phyloP scores from a whole-genome alignment of 164 flowering plant species.

The Berberis thunbergii region DNA sequence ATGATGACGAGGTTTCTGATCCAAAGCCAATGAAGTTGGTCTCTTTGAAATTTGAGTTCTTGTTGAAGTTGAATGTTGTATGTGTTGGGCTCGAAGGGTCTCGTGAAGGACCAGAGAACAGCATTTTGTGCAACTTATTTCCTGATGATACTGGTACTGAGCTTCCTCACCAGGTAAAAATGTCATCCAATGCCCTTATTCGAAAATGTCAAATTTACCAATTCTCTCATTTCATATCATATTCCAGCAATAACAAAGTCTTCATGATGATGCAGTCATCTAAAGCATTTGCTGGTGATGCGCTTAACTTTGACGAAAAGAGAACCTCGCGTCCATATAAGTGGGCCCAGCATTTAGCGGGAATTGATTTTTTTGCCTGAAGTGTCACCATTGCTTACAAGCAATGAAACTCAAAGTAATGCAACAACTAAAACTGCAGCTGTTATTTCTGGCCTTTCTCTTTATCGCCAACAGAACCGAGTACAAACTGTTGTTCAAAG shows the following conservation, averaged over 20 bases:
- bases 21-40: slow-evolving; percentile 51
- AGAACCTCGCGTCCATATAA: slow-evolving; percentile 76
- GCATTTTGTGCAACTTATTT: slow-evolving; percentile 81
- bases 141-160: slow-evolving; percentile 90
- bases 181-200: not conserved
- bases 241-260: not conserved
- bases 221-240: too few relatives aligned
- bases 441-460: slow-evolving; percentile 60
- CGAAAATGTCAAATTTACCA: too few relatives aligned
- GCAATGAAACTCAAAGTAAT: slow-evolving; percentile 28
- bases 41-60: slow-evolving; percentile 75
- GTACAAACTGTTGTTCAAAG: slow-evolving; percentile 75
- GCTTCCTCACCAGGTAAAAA: slow-evolving; percentile 85
- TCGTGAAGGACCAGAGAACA: slow-evolving; percentile 46
- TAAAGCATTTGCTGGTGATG: slow-evolving; percentile 55
- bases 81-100: slow-evolving; percentile 87
- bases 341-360: slow-evolving; percentile 97
- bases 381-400: slow-evolving; percentile 52
- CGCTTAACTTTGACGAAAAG: slow-evolving; percentile 48
- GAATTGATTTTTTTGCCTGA: slow-evolving; percentile 94
- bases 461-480: slow-evolving; percentile 84
- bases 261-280: slow-evolving; percentile 54
- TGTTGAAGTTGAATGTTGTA: slow-evolving; percentile 71
- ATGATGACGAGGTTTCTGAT: slow-evolving; percentile 58
- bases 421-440: slow-evolving; percentile 36